phyloP scores from a whole-genome alignment of 805 yeast species.

The Debaryomyces castellii region DNA sequence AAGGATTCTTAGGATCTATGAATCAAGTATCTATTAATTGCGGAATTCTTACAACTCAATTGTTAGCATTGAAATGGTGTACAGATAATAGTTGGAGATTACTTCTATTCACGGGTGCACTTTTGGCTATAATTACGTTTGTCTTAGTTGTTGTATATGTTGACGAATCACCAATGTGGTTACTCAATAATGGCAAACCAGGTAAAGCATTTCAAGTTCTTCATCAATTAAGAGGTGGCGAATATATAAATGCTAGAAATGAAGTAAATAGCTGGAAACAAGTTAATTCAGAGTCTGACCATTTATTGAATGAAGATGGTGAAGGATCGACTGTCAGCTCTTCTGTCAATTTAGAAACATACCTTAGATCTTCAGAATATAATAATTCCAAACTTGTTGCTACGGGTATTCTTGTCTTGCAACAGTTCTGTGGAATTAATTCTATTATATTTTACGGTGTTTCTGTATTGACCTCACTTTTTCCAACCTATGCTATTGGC shows the following conservation, averaged over 20 bases:
- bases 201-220: conserved; percentile 39
- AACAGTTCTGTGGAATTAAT: conserved; percentile 92
- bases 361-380: conserved; percentile 52
- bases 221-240: conserved; percentile 41
- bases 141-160: conserved; percentile 38
- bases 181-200: conserved; percentile 47
- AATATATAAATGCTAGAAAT: conserved; percentile 28
- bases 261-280: conserved; percentile 40
- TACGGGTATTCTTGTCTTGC: conserved; percentile 73
- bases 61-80: conserved; percentile 68
- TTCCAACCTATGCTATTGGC: conserved; percentile 69
- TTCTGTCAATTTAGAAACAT: conserved; percentile 34
- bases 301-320: conserved; percentile 5
- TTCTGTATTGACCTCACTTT: conserved; percentile 64
- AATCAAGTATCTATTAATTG: conserved; percentile 82
- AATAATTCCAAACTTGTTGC: conserved; percentile 62
- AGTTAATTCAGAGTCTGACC: not conserved
- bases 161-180: conserved; percentile 86
- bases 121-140: conserved; percentile 52
- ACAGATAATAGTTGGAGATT: conserved; percentile 69
- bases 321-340: conserved; percentile 4
- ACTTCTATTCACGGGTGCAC: conserved; percentile 60
- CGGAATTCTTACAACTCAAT: conserved; percentile 82
- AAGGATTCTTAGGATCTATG: conserved; percentile 86
- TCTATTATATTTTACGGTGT: conserved; percentile 94